Base-by-base conservation (phyloP, 805 yeast genomes). In the Citeromyces matritensis region DNA sequence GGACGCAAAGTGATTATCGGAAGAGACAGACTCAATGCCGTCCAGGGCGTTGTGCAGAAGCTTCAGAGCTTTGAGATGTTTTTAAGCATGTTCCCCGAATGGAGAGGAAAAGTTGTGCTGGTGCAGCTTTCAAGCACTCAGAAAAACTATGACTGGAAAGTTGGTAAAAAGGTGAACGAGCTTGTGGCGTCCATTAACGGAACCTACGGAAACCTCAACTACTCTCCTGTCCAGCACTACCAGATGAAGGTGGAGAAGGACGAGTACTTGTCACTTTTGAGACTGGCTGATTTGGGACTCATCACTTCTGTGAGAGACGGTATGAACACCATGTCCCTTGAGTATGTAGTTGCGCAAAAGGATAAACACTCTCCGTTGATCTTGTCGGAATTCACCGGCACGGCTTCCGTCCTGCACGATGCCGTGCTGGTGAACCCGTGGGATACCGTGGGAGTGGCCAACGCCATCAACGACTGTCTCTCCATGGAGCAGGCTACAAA, bases 271-370 rank as follows among this genome's bases (percentile, higher is more conserved):
- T 95, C 97, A 0, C 57, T 91, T 30, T 58, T 91, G 34, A 65
- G 95, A 39, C 86, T 73, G 10, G 97, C 97, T 0, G 96, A 91
- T 47, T 58, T 91, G 41, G 86, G 94, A 19, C 55, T 91, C 33
- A 81, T 85, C 39, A 84, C 96, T 0, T 76, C 94, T 2, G 76
- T 88, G 19, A 72, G 98, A 49, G 98, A 91, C 51, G 96, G 96
- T 35, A 85, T 88, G 79, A 88, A 85, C 56, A 84, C 96, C 4
- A 91, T 97, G 2, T 83, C 95, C 1, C 58, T 88, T 36, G 98
- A 91, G 53, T 91, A 73, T 51, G 91, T 86, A 29, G 73, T 86
- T 28, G 82, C 95, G 42, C 94, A 83, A 52, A 75, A 82, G 44
- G 58, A 69, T 37, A 68, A 74, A 37, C 60, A 63, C 38, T 69